Evolutionary conservation across 139 green algal species (phyloP).

Genomic region (Micromonas pusilla): DNA sequence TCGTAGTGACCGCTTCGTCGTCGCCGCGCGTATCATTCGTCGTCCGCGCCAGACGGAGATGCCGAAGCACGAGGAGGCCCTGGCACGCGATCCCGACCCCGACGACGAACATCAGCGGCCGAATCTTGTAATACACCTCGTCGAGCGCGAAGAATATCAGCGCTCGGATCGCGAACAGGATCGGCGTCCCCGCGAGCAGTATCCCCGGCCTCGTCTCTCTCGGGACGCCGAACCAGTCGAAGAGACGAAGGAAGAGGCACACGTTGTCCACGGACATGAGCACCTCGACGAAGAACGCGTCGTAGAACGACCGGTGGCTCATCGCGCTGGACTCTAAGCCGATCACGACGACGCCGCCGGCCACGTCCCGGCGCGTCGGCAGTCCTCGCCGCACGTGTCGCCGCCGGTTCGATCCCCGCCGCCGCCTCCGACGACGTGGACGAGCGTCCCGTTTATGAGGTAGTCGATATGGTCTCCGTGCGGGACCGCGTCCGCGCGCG

Average conservation of each 20-base stretch:
- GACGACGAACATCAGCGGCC: background rate
- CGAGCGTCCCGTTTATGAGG: constrained; percentile 29
- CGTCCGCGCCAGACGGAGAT: too few relatives aligned
- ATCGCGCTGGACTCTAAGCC: too few relatives aligned
- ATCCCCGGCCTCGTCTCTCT: background rate
- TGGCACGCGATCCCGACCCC: background rate
- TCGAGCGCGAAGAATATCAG: background rate
- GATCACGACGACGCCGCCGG: too few relatives aligned
- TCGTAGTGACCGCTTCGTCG: too few relatives aligned
- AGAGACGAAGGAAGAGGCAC: constrained; percentile 1
- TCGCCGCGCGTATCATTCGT: too few relatives aligned
- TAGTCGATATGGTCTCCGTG: constrained; percentile 43
- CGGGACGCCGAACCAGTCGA: background rate
- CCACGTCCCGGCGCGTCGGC: too few relatives aligned
- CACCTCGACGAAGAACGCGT: background rate
- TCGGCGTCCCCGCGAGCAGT: background rate
- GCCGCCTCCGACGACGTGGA: constrained; percentile 24
- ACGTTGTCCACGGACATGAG: constrained; percentile 3
- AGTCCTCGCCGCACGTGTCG: background rate
- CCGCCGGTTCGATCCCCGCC: background rate
- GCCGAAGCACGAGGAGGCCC: background rate
- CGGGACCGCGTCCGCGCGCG: constrained; percentile 13
- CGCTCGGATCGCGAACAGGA: background rate
- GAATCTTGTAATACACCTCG: background rate
- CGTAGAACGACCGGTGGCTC: too few relatives aligned